phyloP scores from a whole-genome alignment of 345 rosid species.

The Eucalyptus pauciflora region DNA sequence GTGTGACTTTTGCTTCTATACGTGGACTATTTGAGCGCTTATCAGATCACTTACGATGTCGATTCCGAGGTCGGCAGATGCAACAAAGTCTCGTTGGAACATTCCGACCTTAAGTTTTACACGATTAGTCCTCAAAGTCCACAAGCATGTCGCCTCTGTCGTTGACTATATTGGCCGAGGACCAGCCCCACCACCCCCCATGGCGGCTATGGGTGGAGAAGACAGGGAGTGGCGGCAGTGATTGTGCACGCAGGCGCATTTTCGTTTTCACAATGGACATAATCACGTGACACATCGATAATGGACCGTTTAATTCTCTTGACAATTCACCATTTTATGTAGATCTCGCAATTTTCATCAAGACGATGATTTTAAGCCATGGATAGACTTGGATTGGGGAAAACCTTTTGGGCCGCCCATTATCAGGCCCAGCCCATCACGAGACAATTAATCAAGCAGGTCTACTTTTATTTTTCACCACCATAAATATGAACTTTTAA shows the following conservation, averaged over 20 bases:
- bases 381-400: neutral
- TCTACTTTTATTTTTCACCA: neutral
- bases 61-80: neutral
- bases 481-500: neutral
- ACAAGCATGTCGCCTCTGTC: neutral
- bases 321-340: neutral
- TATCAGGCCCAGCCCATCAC: neutral
- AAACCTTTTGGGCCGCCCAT: neutral
- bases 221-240: neutral
- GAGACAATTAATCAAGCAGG: neutral
- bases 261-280: neutral
- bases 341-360: neutral
- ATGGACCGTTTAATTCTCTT: neutral
- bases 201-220: neutral
- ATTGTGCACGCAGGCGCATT: neutral
- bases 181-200: neutral
- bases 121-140: neutral
- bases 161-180: neutral
- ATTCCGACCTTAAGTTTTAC: neutral
- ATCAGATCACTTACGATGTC: neutral
- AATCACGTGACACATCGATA: neutral
- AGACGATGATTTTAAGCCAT: neutral
- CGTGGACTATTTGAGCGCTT: no score
- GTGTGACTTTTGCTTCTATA: no score
- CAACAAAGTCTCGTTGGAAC: neutral